These are phyloP conservation scores for Cochlearia excelsa DNA, from an alignment of 345 rosid genomes.

Conservation along the genomic window DNA sequence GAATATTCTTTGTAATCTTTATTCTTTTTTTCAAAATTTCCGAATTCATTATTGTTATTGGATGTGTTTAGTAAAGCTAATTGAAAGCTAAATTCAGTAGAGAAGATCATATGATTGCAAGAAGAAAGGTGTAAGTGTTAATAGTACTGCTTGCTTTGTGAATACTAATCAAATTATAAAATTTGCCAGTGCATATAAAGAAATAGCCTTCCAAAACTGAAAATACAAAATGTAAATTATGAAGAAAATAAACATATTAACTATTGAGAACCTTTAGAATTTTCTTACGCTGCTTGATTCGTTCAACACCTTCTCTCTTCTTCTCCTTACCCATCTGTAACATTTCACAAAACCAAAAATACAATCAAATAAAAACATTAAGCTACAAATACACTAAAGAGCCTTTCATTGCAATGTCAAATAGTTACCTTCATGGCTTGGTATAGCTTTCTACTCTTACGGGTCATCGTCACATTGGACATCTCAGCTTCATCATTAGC, in stretches of 20 bases:
- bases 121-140: too few relatives aligned
- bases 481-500: slow-evolving; percentile 42
- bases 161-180: too few relatives aligned
- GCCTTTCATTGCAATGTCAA: too few relatives aligned
- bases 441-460: slow-evolving; percentile 59
- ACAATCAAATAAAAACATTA: neutral
- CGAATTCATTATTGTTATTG: neutral
- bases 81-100: too few relatives aligned
- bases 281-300: slow-evolving; percentile 29
- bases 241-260: neutral
- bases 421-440: slow-evolving; percentile 62
- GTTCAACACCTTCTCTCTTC: slow-evolving; percentile 22
- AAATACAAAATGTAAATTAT: neutral
- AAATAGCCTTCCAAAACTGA: neutral
- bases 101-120: too few relatives aligned
- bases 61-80: too few relatives aligned
- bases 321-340: slow-evolving; percentile 19
- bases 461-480: slow-evolving; percentile 49
- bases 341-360: neutral
- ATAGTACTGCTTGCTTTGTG: too few relatives aligned
- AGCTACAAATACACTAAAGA: too few relatives aligned
- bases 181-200: neutral
- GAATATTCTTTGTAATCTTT: slow-evolving; percentile 30
- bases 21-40: neutral
- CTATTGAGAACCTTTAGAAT: slow-evolving; percentile 9